Evolutionary conservation across 176 grass and related monocot genomes (phyloP).

Genomic region (Oryza glumipatula): DNA sequence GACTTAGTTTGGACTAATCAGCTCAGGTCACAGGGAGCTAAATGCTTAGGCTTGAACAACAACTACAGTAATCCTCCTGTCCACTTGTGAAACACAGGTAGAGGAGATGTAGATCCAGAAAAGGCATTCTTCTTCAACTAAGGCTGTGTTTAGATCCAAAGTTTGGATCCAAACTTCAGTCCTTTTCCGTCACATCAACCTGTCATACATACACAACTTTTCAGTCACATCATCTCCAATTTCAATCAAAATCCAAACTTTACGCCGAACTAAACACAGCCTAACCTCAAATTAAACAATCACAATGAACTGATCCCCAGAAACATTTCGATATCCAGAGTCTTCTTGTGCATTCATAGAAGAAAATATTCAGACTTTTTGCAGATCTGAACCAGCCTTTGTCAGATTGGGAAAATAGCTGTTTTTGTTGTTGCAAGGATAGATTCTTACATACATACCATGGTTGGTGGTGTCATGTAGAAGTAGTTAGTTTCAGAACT

Average conservation of each 20-base stretch:
- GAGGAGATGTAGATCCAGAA: background rate
- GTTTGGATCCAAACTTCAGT: no score
- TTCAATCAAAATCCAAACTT: no score
- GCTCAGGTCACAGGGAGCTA: no score
- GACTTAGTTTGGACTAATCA: no score
- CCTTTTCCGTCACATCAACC: no score
- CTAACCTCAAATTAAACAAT: background rate
- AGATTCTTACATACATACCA: background rate
- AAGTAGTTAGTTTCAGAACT: background rate
- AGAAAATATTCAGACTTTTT: background rate
- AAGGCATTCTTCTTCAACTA: background rate
- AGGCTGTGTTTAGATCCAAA: no score
- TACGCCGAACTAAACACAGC: no score
- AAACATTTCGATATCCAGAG: background rate
- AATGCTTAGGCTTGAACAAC: background rate
- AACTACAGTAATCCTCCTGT: background rate
- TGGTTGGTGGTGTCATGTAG: background rate
- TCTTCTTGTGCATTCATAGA: background rate
- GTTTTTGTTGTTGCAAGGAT: background rate
- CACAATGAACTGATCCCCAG: background rate
- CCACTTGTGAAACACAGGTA: background rate
- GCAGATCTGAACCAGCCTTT: background rate
- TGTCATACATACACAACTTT: no score
- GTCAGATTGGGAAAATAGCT: background rate
- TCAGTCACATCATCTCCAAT: no score